Evolutionary conservation across 1,284 basidiomycete species (phyloP), one percentile per base, ranked within the genome.

Genomic region (Trichosporon sp.): DNA sequence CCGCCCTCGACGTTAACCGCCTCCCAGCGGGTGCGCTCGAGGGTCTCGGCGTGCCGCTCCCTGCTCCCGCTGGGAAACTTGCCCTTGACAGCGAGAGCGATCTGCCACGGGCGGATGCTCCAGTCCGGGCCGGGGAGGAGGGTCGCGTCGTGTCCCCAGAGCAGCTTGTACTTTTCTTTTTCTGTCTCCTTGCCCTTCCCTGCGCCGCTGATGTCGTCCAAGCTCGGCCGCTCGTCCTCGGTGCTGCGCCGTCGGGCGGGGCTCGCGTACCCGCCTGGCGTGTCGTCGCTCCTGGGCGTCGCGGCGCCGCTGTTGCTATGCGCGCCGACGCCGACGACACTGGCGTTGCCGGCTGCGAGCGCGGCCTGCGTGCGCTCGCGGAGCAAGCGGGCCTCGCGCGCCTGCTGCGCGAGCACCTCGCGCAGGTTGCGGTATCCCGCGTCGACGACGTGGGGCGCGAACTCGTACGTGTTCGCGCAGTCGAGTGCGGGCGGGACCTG

Each of bases 41-140:
- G 65, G 2, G 70, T 65, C 4, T 65, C 31, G 0, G 32, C 25
- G 25, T 72, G 70, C 32, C 70, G 68, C 6, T 53, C 63, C n/a
- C 69, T 23, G 15, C 23, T n/a, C 2, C 53, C 73, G 0, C 74
- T 75, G 0, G 77, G 75, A 56, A 77, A 76, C 27, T 77, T 71
- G 65, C 70, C 71, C 68, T 78, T 77, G 68, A 77, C 71, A 2
- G 76, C 72, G 18, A 72, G 69, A 5, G 66, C 70, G 18, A 76
- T 65, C 67, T 79, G 78, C 78, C 78, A 79, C 1, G 76, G 70
- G n/a, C 78, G 73, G 58, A 74, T 71, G 44, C 69, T 75, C 76
- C 76, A 79, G 15, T 75, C 71, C 8, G 71, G 74, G 18, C 78
- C 78, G 0, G 75, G 74, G 1, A 77, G 65, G 13, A 71, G 71